Evolutionary conservation across 2,329 filamentous ascomycete genomes (phyloP), one percentile per base, ranked within the genome.

Genomic region (Dactylellina leptospora): DNA sequence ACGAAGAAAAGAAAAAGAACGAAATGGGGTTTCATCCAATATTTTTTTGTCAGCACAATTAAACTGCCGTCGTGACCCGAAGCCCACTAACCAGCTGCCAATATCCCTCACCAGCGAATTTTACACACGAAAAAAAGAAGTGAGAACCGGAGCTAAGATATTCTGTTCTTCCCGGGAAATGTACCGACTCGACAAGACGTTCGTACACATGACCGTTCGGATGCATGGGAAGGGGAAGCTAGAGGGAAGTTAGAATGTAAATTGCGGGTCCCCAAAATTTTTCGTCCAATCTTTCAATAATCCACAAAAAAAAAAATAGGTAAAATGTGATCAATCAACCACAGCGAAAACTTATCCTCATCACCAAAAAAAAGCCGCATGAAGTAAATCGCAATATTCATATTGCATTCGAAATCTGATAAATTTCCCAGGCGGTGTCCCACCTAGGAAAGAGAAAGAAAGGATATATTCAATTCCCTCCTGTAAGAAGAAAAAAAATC

Each of bases 21-120:
- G n/a, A n/a, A n/a, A n/a, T n/a, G n/a, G n/a, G n/a, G 20, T 36
- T 54, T 40, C 44, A 13, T 48, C 44, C 44, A 48, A 48, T 48
- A 48, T 48, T 48, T 48, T 42, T 42, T 16, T 42, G 8, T 42
- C n/a, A 4, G 9, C 16, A 4, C 8, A 16, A n/a, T 42, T 42
- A n/a, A n/a, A n/a, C n/a, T 42, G 4, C 38, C n/a, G 38, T 13
- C 13, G 30, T 33, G 30, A n/a, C n/a, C n/a, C n/a, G n/a, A n/a
- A n/a, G n/a, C n/a, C n/a, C n/a, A n/a, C n/a, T n/a, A n/a, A n/a
- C n/a, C n/a, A n/a, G n/a, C n/a, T n/a, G n/a, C n/a, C n/a, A n/a
- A n/a, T 33, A 33, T 33, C 30, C 30, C 30, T 33, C 30, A 33
- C n/a, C n/a, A n/a, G n/a, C n/a, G n/a, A n/a, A n/a, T n/a, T n/a